Percentiles rank a stretch among this genome's conserved stretches.
Conservation (phyloP, 208 protist genomes). For the Acanthamoeba polyphaga region DNA sequence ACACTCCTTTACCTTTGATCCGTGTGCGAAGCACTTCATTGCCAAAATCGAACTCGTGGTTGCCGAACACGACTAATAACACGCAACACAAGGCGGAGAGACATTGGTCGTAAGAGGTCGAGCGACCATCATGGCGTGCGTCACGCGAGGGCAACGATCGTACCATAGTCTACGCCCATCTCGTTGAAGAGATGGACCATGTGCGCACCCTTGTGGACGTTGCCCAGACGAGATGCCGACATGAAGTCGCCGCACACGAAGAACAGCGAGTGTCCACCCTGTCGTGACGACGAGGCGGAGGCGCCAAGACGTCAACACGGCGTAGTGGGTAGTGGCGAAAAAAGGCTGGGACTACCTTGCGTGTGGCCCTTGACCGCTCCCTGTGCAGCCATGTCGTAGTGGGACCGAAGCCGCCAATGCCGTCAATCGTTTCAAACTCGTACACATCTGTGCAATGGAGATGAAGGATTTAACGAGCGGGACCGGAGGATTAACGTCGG, state of each 20-base stretch:
- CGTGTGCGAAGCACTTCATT: slow-evolving; percentile 45
- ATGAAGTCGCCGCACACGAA: slow-evolving; percentile 71
- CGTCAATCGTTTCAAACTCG: slow-evolving; percentile 30
- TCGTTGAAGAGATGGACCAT: slow-evolving; percentile 70
- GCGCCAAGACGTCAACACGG: background rate
- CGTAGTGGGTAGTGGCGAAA: too few species aligned
- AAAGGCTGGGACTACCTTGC: background rate
- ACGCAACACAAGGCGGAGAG: background rate
- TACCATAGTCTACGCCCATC: slow-evolving; percentile 61
- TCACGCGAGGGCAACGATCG: background rate
- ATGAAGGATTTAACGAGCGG: background rate
- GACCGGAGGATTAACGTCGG: background rate
- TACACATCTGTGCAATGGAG: slow-evolving; percentile 36
- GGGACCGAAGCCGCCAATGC: slow-evolving; percentile 31
- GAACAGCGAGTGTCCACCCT: slow-evolving; percentile 59
- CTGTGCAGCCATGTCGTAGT: background rate
- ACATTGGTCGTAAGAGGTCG: too few species aligned
- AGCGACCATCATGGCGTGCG: too few species aligned
- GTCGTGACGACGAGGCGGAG: background rate
- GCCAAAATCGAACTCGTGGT: slow-evolving; percentile 73
- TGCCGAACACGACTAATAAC: slow-evolving; percentile 50
- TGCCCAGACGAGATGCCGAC: slow-evolving; percentile 55
- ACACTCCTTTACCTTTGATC: slow-evolving; percentile 16
- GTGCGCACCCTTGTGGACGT: slow-evolving; percentile 62
- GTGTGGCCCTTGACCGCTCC: slow-evolving; percentile 6